A percentile compares a stretch with the other conserved stretches of the same genome.
These are phyloP conservation scores for Rhamnella rubrinervis DNA, from an alignment of 331 rosid genomes.

Conservation along the genomic window DNA sequence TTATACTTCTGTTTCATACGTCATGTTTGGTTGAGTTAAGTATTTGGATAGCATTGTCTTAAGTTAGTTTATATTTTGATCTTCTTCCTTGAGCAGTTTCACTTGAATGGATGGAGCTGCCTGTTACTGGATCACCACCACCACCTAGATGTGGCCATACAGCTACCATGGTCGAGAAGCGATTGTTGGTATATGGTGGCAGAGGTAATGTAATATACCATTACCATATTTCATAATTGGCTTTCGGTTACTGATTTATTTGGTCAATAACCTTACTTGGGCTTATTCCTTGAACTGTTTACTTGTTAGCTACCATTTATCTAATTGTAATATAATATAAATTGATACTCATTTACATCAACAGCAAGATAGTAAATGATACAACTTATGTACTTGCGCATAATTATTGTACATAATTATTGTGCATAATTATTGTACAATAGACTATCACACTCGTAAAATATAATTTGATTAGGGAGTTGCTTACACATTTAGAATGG, in stretches of 20 bases:
- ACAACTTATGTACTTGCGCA: too few species aligned
- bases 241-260: slow-evolving; percentile 10
- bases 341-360: too few species aligned
- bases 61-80: slow-evolving; percentile 20
- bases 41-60: slow-evolving; percentile 13
- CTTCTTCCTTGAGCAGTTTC: slow-evolving; percentile 54
- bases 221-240: slow-evolving; percentile 18
- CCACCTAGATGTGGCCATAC: slow-evolving; percentile 95
- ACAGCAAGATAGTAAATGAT: too few species aligned
- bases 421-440: too few species aligned
- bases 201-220: slow-evolving; percentile 60
- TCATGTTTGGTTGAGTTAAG: neutral
- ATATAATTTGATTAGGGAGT: too few species aligned
- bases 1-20: neutral
- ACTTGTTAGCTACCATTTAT: too few species aligned
- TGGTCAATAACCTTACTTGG: neutral
- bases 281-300: too few species aligned
- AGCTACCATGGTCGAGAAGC: slow-evolving; percentile 88
- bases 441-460: too few species aligned
- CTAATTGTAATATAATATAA: too few species aligned
- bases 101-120: slow-evolving; percentile 89
- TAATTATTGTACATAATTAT: too few species aligned
- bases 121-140: slow-evolving; percentile 76
- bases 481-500: too few species aligned
- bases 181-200: slow-evolving; percentile 92